Evolutionary conservation across 805 yeast genomes (phyloP).

Genomic region (Candida pseudoglaebosa): DNA sequence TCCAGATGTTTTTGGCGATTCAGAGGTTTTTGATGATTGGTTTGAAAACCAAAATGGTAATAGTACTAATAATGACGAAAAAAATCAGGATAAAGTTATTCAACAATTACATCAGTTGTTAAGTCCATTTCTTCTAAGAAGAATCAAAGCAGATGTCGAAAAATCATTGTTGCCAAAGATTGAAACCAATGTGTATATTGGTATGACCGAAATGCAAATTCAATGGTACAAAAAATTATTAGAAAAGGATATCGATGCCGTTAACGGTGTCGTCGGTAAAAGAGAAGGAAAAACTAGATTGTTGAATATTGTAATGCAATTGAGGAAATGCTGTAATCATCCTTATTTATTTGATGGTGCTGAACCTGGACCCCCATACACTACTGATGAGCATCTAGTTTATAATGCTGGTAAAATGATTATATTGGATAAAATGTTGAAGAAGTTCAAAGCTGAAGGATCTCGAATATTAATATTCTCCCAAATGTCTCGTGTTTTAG

Average conservation of each 20-base stretch:
- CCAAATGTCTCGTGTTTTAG: slow-evolving; percentile 88
- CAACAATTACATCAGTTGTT: slow-evolving; percentile 85
- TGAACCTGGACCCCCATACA: slow-evolving; percentile 96
- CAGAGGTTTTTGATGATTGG: slow-evolving; percentile 89
- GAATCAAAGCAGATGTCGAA: slow-evolving; percentile 92
- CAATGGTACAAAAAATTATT: slow-evolving; percentile 85
- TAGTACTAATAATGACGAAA: slow-evolving; percentile 21
- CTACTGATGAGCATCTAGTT: slow-evolving; percentile 93
- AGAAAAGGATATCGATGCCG: slow-evolving; percentile 94
- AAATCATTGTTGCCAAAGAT: slow-evolving; percentile 85
- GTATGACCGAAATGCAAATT: slow-evolving; percentile 93
- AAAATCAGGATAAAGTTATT: slow-evolving; percentile 72
- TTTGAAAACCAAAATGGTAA: slow-evolving; percentile 53
- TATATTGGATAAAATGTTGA: slow-evolving; percentile 77
- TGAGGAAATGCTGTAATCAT: slow-evolving; percentile 94
- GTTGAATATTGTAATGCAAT: slow-evolving; percentile 92
- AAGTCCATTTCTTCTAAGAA: slow-evolving; percentile 80
- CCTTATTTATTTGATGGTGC: slow-evolving; percentile 99
- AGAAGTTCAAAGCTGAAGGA: slow-evolving; percentile 68
- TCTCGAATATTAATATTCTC: slow-evolving; percentile 89
- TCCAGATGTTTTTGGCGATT: slow-evolving; percentile 93
- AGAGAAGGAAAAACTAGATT: slow-evolving; percentile 89
- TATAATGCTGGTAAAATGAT: slow-evolving; percentile 88
- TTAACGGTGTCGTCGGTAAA: slow-evolving; percentile 92
- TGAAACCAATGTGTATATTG: slow-evolving; percentile 84